Evolutionary conservation across 768 basidiomycete genomes (phyloP), one percentile per base, ranked within the genome.

Genomic region (Leccinum imitatum): DNA sequence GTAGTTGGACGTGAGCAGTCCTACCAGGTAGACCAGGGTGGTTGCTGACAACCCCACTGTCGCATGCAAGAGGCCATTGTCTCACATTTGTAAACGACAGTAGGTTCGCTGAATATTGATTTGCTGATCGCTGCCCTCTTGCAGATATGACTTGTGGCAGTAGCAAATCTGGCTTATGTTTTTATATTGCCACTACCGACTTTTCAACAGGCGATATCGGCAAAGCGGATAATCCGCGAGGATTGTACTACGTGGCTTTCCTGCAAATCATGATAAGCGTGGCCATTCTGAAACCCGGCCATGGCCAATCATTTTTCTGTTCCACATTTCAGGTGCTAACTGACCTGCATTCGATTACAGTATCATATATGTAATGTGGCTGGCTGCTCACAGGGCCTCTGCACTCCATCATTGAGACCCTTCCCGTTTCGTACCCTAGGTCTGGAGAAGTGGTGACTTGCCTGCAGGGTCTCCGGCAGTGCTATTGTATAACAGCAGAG

Each of bases 181-280:
- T 6, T 0, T 39, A 39, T 15, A 17, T 4, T 3, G 6, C 17
- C 17, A n/a, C 39, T n/a, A 14, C 33, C 33, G 8, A 39, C 15
- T 39, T 39, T 6, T 3, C 15, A 14, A 39, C 7, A 15, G 6
- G 2, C 8, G 17, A 41, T 41, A 4, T n/a, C n/a, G 17, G 41
- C 41, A 41, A 41, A 17, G 41, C 41, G 4, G 41, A 41, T 41
- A 17, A 35, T 35, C 2, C 35, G 41, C 41, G 7, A n/a, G 0
- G 1, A 41, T n/a, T 41, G 41, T 4, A 9, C 41, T 41, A 41
- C 41, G 41, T 41, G 41, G 41, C 17, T 41, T n/a, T 41, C 39
- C 17, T 41, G 39, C 7, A 17, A 17, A 17, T 17, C 41, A n/a
- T 41, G 41, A 41, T 41, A n/a, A 41, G 96, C 46, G 96, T 21